A percentile compares a stretch with the other conserved stretches of the same genome.
These are phyloP conservation scores for Malassezia equina DNA, from an alignment of 1,284 basidiomycete species.

Conservation along the genomic window DNA sequence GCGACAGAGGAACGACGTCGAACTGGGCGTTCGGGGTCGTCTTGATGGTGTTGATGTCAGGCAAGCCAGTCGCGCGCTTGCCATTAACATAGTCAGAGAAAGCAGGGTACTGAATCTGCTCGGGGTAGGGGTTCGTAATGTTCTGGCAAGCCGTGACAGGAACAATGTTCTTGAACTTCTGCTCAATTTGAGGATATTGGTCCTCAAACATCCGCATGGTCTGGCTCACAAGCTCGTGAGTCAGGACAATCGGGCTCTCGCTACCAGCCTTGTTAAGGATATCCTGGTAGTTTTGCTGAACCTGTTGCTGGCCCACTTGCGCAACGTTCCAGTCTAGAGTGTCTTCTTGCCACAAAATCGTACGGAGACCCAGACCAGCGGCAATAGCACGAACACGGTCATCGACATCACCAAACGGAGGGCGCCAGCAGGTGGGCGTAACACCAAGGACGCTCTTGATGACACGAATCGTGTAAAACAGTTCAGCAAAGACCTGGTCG, in stretches of 20 bases:
- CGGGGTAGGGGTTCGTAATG: constrained; percentile 50
- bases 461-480: constrained; percentile 52
- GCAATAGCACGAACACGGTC: constrained; percentile 53
- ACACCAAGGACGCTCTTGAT: constrained; percentile 52
- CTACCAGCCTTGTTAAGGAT: constrained; percentile 48
- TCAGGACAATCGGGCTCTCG: constrained; percentile 42
- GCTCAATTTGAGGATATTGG: constrained; percentile 34
- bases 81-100: constrained; percentile 31
- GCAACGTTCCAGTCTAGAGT: constrained; percentile 50
- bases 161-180: constrained; percentile 40
- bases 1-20: not conserved
- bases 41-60: constrained; percentile 23
- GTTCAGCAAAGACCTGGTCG: constrained; percentile 51
- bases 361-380: constrained; percentile 49
- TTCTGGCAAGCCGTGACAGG: constrained; percentile 44
- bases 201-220: constrained; percentile 40
- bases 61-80: constrained; percentile 32
- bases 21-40: not conserved
- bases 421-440: constrained; percentile 49
- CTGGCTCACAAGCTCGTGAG: constrained; percentile 41
- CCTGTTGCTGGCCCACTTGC: constrained; percentile 22
- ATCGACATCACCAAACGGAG: constrained; percentile 52
- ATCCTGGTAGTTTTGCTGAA: constrained; percentile 49
- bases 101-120: constrained; percentile 47
- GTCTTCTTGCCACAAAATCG: constrained; percentile 51